Evolutionary conservation across 108 stramenopile genomes (phyloP).

Genomic region (Cyclotella baltica): DNA sequence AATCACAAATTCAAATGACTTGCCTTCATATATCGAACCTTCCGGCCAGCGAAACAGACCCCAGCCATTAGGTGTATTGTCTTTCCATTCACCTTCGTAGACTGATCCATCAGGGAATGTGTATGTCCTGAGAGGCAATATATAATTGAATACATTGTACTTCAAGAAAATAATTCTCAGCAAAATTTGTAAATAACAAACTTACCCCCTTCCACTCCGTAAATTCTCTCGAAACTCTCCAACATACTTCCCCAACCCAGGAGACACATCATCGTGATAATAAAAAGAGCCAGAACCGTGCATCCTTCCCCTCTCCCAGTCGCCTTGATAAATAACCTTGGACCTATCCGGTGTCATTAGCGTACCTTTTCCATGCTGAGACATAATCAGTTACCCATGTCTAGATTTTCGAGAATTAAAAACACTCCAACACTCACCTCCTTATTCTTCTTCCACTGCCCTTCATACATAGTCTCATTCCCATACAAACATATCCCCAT

Average conservation of each 20-base stretch:
- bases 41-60: conserved; percentile 86
- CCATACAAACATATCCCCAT: conserved; percentile 83
- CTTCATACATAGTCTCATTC: conserved; percentile 87
- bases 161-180: not conserved
- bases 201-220: conserved; percentile 63
- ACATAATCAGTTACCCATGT: not conserved
- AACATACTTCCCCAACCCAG: conserved; percentile 60
- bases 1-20: too few relatives aligned
- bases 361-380: conserved; percentile 75
- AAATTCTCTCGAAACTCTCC: conserved; percentile 89
- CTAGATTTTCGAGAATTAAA: not conserved
- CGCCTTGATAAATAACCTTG: conserved; percentile 83
- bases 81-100: conserved; percentile 88
- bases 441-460: conserved; percentile 84
- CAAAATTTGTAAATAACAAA: not conserved
- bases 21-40: conserved; percentile 67
- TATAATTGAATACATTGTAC: not conserved
- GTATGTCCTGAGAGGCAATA: conserved; percentile 61
- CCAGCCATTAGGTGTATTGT: conserved; percentile 77
- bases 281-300: conserved; percentile 86
- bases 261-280: conserved; percentile 49
- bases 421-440: conserved; percentile 46
- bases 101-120: conserved; percentile 71
- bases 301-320: conserved; percentile 86
- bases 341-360: conserved; percentile 81